A percentile compares a stretch with the other conserved stretches of the same genome.
These are phyloP conservation scores for Chenopodium berlandieri DNA, from an alignment of 148 eudicot genomes.

Conservation along the genomic window DNA sequence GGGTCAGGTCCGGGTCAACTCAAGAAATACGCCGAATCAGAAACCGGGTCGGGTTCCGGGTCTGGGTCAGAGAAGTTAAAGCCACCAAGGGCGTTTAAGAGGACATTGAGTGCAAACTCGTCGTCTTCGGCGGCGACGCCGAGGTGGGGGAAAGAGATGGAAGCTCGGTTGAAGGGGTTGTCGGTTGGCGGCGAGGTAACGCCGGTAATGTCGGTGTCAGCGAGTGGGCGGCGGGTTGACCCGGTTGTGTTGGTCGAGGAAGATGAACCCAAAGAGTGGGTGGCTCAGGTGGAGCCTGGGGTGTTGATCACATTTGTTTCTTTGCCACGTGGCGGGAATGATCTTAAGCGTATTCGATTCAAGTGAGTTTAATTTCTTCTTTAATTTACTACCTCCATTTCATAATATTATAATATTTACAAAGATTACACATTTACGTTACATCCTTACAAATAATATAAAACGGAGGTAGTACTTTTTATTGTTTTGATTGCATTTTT, in stretches of 20 bases:
- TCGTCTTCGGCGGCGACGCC: constrained; percentile 46
- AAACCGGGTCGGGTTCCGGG: constrained; percentile 30
- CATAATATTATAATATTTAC: too few relatives aligned
- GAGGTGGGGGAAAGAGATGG: constrained; percentile 94
- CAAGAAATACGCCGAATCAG: constrained; percentile 33
- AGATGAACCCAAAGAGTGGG: constrained; percentile 96
- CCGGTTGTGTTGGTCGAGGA: constrained; percentile 81
- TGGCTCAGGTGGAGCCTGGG: constrained; percentile 97
- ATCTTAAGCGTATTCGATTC: constrained; percentile 92
- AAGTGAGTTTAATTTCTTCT: constrained; percentile 39
- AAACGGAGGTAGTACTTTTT: background rate
- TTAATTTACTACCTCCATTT: too few relatives aligned
- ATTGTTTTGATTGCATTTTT: background rate
- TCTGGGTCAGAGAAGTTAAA: constrained; percentile 50
- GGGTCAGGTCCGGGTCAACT: constrained; percentile 23
- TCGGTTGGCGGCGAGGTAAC: constrained; percentile 45
- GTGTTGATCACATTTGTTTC: constrained; percentile 88
- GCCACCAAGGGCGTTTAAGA: constrained; percentile 45
- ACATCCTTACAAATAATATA: too few relatives aligned
- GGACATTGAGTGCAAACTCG: constrained; percentile 73
- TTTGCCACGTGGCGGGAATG: constrained; percentile 92
- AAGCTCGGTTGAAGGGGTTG: constrained; percentile 87
- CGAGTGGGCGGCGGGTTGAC: constrained; percentile 49
- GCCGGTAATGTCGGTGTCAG: constrained; percentile 38
- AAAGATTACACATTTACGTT: too few relatives aligned